Evolutionary conservation across 2,329 filamentous ascomycete genomes (phyloP).

Genomic region (Penicillium sumatraense): DNA sequence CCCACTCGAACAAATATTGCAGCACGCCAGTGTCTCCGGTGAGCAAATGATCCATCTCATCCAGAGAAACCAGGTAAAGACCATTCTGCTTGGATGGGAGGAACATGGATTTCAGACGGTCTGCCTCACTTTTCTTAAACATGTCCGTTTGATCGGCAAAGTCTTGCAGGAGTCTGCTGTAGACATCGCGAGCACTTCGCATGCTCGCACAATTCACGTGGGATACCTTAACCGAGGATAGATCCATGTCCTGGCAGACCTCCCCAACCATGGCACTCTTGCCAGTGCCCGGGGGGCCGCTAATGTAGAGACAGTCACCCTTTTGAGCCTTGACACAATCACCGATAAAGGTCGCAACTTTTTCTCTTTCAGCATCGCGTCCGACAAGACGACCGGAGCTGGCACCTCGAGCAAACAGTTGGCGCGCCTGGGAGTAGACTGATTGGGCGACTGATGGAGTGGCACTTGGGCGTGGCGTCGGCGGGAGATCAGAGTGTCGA

Average conservation of each 20-base stretch:
- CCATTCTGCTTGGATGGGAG: slow-evolving; percentile 60
- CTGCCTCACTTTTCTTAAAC: slow-evolving; percentile 69
- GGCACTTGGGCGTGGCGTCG: slow-evolving; percentile 64
- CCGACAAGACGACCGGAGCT: slow-evolving; percentile 77
- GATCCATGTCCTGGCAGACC: slow-evolving; percentile 66
- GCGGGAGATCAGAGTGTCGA: slow-evolving; percentile 27
- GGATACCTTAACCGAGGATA: slow-evolving; percentile 64
- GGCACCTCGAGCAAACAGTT: slow-evolving; percentile 81
- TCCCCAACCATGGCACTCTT: slow-evolving; percentile 94
- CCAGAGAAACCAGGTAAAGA: slow-evolving; percentile 82
- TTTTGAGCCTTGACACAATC: slow-evolving; percentile 63
- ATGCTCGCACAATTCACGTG: slow-evolving; percentile 98
- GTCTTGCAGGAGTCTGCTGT: slow-evolving; percentile 74
- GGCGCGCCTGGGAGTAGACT: slow-evolving; percentile 83
- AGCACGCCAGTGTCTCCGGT: slow-evolving; percentile 86
- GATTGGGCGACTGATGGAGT: slow-evolving; percentile 69
- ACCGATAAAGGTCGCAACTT: slow-evolving; percentile 71
- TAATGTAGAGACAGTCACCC: slow-evolving; percentile 89
- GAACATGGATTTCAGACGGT: slow-evolving; percentile 73
- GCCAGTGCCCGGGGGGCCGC: slow-evolving; percentile 91
- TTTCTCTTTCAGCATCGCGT: slow-evolving; percentile 69
- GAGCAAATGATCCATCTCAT: slow-evolving; percentile 94
- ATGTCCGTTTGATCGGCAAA: slow-evolving; percentile 67
- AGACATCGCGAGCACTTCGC: slow-evolving; percentile 84
- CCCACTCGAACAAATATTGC: slow-evolving; percentile 97